Base-by-base conservation (phyloP, 1,139 yeast genomes). In the Suhomyces guaymorum region DNA sequence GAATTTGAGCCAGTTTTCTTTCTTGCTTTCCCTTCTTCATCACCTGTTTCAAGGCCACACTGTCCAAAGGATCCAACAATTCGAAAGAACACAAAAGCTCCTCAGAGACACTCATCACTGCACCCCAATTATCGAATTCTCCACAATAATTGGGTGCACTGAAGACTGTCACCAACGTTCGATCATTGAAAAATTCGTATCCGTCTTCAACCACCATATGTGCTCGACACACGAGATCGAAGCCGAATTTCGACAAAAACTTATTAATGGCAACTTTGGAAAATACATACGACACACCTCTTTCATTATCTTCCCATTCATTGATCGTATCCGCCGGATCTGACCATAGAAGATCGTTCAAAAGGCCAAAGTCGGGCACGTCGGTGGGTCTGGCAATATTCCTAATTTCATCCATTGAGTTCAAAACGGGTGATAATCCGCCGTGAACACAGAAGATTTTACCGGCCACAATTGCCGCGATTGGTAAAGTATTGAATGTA, bases 131-230 rank as follows among this genome's bases (percentile, higher is more conserved):
- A 59, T 92, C 97, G 54, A 92, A 92, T 60, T 92, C 98, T 24
- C 98, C 97, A 64, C 98, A 92, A 57, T 92, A 92, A 61, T 92
- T 92, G 2, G 98, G 97, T 1, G 98, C 98, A 37, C 89, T 80
- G 59, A 92, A 92, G 10, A 92, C 97, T 0, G 98, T 92, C 4
- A 92, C 97, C 44, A 92, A 70, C 17, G 95, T 85, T 36, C 95
- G 74, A 58, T 90, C 96, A 57, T 90, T 90, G 66, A 92, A 92
- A 58, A 92, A 92, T 64, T 92, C 97, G 59, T 92, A 92, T 2
- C 98, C 98, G 58, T 92, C 98, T 57, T 92, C 97, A 16, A 92
- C 97, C 46, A 92, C 97, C 97, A 92, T 90, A 63, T 92, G 97
- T 12, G 97, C 97, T 48, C 98, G 77, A 59, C 96, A 92, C 26